Evolutionary conservation across 1,284 basidiomycete species (phyloP).

Genomic region (Bjerkandera adusta): DNA sequence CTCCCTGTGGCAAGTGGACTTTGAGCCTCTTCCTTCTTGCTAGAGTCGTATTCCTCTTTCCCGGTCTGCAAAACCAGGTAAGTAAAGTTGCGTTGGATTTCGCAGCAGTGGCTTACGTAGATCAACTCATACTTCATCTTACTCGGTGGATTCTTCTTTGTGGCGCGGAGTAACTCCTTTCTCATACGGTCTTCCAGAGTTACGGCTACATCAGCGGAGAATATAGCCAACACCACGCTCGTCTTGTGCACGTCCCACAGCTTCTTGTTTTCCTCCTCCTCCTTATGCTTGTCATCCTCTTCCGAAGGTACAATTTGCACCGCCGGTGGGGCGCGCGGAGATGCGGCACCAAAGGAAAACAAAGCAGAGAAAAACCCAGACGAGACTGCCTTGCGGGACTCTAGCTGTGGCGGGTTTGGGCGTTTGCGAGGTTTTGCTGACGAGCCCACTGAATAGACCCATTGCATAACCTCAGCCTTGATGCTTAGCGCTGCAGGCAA

Average conservation of each 20-base stretch:
- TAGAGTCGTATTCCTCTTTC: conserved; percentile 85
- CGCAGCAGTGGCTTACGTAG: conserved; percentile 59
- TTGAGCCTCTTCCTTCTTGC: conserved; percentile 62
- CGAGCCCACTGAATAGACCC: conserved; percentile 75
- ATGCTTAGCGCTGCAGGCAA: conserved; percentile 77
- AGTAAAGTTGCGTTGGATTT: too few relatives aligned
- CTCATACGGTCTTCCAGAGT: conserved; percentile 71
- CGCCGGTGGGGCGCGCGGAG: conserved; percentile 40
- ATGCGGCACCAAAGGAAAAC: conserved; percentile 53
- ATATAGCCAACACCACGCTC: conserved; percentile 78
- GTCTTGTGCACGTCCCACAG: conserved; percentile 44
- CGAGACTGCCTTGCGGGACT: conserved; percentile 32
- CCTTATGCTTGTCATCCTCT: conserved; percentile 46
- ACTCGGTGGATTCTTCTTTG: conserved; percentile 91
- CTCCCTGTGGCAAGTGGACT: conserved; percentile 64
- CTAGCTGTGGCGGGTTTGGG: conserved; percentile 15
- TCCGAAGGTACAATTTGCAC: conserved; percentile 41
- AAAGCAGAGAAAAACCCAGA: conserved; percentile 77
- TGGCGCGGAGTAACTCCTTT: conserved; percentile 84
- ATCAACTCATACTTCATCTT: conserved; percentile 83
- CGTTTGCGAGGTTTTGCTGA: conserved; percentile 31
- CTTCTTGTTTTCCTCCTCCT: conserved; percentile 16
- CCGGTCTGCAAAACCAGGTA: conserved; percentile 58
- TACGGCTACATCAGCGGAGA: conserved; percentile 80
- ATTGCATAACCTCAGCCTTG: conserved; percentile 80